These are phyloP conservation scores for Cyberlindnera amylophila DNA, from an alignment of 805 yeast species.

Conservation along the genomic window DNA sequence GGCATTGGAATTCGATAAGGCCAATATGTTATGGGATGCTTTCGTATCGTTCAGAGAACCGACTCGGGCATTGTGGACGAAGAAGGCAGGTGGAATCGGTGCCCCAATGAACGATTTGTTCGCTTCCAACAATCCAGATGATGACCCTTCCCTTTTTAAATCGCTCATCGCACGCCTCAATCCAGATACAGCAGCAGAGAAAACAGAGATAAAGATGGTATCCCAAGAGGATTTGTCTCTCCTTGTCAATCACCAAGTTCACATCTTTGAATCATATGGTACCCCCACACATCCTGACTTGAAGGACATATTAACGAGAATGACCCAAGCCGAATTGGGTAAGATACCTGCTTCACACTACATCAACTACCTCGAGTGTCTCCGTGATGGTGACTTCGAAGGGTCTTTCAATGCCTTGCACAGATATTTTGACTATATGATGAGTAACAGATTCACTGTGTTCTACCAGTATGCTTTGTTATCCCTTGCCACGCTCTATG, in stretches of 20 bases:
- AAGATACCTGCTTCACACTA: constrained; percentile 49
- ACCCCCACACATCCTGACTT: constrained; percentile 45
- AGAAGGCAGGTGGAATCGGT: constrained; percentile 1
- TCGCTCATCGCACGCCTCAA: constrained; percentile 8
- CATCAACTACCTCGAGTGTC: constrained; percentile 55
- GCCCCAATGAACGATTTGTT: constrained; percentile 13
- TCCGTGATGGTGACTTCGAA: constrained; percentile 57
- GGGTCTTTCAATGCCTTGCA: constrained; percentile 51
- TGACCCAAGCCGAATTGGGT: constrained; percentile 44
- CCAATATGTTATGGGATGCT: constrained; percentile 38
- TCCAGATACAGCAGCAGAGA: constrained; percentile 3
- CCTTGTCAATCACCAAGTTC: constrained; percentile 50
- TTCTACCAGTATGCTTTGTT: constrained; percentile 77
- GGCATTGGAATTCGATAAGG: constrained; percentile 45
- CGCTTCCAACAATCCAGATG: constrained; percentile 20
- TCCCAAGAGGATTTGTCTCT: constrained; percentile 50
- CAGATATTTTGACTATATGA: constrained; percentile 71
- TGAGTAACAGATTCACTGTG: constrained; percentile 57
- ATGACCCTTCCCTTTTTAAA: constrained; percentile 21
- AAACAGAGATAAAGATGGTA: constrained; percentile 32
- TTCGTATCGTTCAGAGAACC: constrained; percentile 35
- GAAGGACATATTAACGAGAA: constrained; percentile 36
- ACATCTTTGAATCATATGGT: constrained; percentile 48
- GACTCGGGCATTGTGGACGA: constrained; percentile 25
- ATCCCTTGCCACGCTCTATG: constrained; percentile 67